Base-by-base conservation (phyloP, 495 filamentous ascomycete genomes). In the Penicillium maclennaniae region DNA sequence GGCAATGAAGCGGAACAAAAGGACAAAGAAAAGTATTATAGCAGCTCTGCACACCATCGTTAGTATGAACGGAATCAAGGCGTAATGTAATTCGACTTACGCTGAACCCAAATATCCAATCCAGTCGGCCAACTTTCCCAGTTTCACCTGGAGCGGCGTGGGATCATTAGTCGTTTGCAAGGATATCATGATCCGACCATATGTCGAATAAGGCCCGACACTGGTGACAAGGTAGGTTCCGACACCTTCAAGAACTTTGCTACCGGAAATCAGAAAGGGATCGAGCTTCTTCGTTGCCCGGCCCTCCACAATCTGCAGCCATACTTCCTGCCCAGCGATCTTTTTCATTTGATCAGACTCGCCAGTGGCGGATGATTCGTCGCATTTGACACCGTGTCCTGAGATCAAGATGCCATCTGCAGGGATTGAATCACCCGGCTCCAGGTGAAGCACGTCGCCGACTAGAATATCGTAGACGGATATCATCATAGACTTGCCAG, bases 401-500 rank as follows among this genome's bases (percentile, higher is more conserved):
- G 79, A 82, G 55, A 86, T 73, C 7, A 83, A 65, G 39, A 86
- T 70, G 26, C 83, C 84, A 63, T 87, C 84, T 31, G 79, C 79
- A 23, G 76, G 73, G 23, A 90, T 77, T 21, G 89, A 72, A 59
- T 91, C 87, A 39, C 87, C 87, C 34, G 87, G 86, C 48, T 89
- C 87, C 0, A 91, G 67, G 51, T 87, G 84, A 27, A 91, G 68
- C 14, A 91, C 76, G 63, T 91, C 88, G 41, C 87, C 87, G 40
- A 85, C 86, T 52, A 86, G 70, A 40, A 91, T 69, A 62, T 90
- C 85, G 52, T 78, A 86, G 31, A 90, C 78, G 0, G 87, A 90
- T 20, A 91, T 73, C 66, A 87, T 80, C 9, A 82, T 60, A 4
- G 85, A 84, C 62, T 84, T 87, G 15, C 89, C 89, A 8, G 89